Evolutionary conservation across 2,329 filamentous ascomycete genomes (phyloP).

Genomic region (Epichloe bromicola): DNA sequence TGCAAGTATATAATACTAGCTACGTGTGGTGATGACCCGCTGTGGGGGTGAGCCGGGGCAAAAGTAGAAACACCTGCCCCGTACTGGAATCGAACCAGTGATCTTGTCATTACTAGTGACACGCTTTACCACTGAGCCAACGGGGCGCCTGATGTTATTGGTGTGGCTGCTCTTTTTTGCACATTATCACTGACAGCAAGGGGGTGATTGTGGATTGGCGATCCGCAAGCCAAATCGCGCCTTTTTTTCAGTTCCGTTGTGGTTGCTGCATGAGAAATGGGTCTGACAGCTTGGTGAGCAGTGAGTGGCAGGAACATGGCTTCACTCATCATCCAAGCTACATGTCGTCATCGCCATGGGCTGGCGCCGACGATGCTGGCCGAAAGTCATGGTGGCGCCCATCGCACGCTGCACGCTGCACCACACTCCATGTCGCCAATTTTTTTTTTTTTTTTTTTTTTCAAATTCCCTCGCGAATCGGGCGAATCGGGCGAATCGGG

Average conservation of each 20-base stretch:
- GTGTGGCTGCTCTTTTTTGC: fast-evolving
- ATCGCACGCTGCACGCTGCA: neutral
- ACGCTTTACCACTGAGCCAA: conserved; percentile 25
- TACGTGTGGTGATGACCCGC: too few species aligned
- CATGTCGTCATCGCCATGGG: neutral
- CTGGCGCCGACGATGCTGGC: neutral
- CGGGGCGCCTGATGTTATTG: conserved; percentile 9
- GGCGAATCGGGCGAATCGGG: neutral
- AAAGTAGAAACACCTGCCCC: conserved; percentile 11
- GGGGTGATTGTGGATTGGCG: too few species aligned
- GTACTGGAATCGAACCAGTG: conserved; percentile 22
- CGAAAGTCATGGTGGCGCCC: neutral
- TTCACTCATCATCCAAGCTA: neutral
- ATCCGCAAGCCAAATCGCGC: too few species aligned
- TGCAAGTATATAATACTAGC: too few species aligned
- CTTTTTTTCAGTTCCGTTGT: too few species aligned
- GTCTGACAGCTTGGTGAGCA: neutral
- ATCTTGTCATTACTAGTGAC: conserved; percentile 25
- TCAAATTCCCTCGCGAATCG: neutral
- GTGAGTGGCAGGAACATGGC: neutral
- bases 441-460: neutral
- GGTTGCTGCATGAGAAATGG: too few species aligned
- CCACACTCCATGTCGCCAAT: neutral
- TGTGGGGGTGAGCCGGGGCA: neutral
- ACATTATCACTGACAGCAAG: fast-evolving